A percentile compares a stretch with the other conserved stretches of the same genome.
Evolutionary conservation across 805 yeast species (phyloP).

Genomic region (Saccharomycodes ludwigii): DNA sequence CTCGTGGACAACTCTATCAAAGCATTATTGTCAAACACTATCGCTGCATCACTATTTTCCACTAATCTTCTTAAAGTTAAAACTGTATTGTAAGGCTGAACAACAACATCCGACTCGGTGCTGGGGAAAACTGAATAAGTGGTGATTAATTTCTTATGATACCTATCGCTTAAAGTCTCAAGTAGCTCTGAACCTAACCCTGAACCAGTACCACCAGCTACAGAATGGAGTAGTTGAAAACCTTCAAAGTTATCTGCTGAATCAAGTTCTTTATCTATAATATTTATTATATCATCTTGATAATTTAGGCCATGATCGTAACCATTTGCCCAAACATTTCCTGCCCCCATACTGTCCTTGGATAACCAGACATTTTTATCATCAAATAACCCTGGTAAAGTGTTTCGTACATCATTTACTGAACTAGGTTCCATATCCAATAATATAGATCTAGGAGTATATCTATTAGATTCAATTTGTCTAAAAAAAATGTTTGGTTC

Average conservation of each 20-base stretch:
- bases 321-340: conserved; percentile 93
- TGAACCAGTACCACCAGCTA: conserved; percentile 98
- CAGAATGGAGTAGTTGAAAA: conserved; percentile 83
- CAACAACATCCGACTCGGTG: conserved; percentile 85
- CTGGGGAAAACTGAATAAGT: conserved; percentile 83
- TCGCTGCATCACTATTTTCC: conserved; percentile 72
- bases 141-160: conserved; percentile 67
- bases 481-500: conserved; percentile 78
- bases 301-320: conserved; percentile 59
- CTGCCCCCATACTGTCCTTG: conserved; percentile 85
- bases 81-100: conserved; percentile 89
- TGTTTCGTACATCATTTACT: conserved; percentile 45
- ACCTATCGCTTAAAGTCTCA: conserved; percentile 70
- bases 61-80: conserved; percentile 71
- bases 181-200: conserved; percentile 81
- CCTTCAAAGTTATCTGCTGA: conserved; percentile 82
- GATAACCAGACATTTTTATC: conserved; percentile 73
- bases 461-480: conserved; percentile 58
- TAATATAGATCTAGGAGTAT: conserved; percentile 78
- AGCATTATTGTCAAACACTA: conserved; percentile 89
- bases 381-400: conserved; percentile 56
- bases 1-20: conserved; percentile 58
- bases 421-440: conserved; percentile 89
- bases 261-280: conserved; percentile 83
- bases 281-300: conserved; percentile 63